Conservation (phyloP, 2,329 filamentous ascomycete genomes). For the Venturia carpophila region DNA sequence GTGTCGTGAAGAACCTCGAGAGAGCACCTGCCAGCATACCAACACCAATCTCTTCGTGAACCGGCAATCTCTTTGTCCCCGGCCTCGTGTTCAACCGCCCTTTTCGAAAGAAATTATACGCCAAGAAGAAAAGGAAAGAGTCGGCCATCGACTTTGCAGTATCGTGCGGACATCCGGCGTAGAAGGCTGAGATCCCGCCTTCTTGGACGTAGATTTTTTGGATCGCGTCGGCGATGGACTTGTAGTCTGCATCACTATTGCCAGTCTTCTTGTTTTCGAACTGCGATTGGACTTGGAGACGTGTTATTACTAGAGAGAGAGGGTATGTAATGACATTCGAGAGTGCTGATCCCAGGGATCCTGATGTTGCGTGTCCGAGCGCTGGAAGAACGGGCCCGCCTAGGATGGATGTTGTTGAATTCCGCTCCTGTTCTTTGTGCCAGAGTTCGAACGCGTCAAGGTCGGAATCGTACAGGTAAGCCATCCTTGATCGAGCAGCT, state of each 20-base stretch:
- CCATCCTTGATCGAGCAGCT: neutral
- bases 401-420: conserved; percentile 19
- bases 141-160: conserved; percentile 49
- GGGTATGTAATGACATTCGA: conserved; percentile 76
- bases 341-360: conserved; percentile 68
- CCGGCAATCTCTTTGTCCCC: conserved; percentile 43
- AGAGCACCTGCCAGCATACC: conserved; percentile 68
- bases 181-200: conserved; percentile 64
- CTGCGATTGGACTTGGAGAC: conserved; percentile 63
- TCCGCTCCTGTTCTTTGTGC: conserved; percentile 34
- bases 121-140: conserved; percentile 79
- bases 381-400: conserved; percentile 55
- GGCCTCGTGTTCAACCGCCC: conserved; percentile 33
- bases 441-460: conserved; percentile 37
- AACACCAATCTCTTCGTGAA: conserved; percentile 65
- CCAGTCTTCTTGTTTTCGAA: conserved; percentile 28
- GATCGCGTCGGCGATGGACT: conserved; percentile 59
- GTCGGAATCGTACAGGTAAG: conserved; percentile 5
- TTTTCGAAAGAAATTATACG: conserved; percentile 55
- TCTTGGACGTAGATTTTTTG: conserved; percentile 62
- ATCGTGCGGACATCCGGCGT: conserved; percentile 38
- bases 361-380: conserved; percentile 73
- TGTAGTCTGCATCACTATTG: conserved; percentile 44
- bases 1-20: conserved; percentile 68
- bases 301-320: conserved; percentile 71